Evolutionary conservation across 345 rosid genomes (phyloP), one percentile per base, ranked within the genome.

Genomic region (Eucalyptus virginea): DNA sequence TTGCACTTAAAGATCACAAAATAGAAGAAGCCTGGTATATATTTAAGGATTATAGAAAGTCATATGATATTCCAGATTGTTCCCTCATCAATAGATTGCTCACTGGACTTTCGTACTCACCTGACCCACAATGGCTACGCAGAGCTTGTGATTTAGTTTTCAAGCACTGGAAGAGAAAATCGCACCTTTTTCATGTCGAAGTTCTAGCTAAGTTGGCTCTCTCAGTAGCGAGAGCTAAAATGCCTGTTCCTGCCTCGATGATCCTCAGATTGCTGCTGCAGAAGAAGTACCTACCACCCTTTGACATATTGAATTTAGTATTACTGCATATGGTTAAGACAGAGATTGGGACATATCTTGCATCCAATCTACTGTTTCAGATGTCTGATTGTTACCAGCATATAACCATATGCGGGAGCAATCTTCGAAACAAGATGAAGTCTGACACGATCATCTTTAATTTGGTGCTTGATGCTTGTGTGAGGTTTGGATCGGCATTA

Each of bases 241-340:
- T 94, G 97, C 93, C 94, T 52, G 52, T 93, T 89, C 94, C 93
- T 50, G 91, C 97, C 5, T 96, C 95, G 42, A 90, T 60, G 88
- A 92, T 95, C 48, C 93, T 97, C 83, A 91, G 97, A 26, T 56
- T 90, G 85, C 95, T 96, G 95, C 91, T 98, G 67, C 95, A 93
- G 90, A 94, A 89, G 54, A 91, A 89, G 50, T 90, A 54, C 58
- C 37, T 93, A n/a, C 90, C 94, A 15, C 86, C 92, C 6, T 58
- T 91, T 86, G 88, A 92, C 90, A 86, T 95, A 14, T 67, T 95
- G 89, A 69, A 83, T 86, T 92, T 93, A 89, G 90, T 96, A 11
- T 83, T 96, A 90, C 93, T 94, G 91, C 97, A 98, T 91, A 89
- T 97, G 97, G 97, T 96, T 91, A 96, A 96, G 93, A 92, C 95